Evolutionary conservation across 768 basidiomycete genomes (phyloP).

Genomic region (Russula foetens): DNA sequence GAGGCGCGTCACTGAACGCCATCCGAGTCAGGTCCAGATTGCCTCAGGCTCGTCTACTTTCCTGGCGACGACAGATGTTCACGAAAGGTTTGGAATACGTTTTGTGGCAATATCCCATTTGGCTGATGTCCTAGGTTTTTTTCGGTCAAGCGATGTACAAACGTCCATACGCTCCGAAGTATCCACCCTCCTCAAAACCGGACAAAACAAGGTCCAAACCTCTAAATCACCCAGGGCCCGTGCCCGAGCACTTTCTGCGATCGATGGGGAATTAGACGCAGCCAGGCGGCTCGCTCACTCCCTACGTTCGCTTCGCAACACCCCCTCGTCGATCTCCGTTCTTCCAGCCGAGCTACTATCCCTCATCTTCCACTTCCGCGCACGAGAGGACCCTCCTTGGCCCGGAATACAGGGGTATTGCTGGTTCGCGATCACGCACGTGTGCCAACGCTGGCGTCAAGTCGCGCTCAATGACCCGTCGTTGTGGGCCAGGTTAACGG

Average conservation of each 20-base stretch:
- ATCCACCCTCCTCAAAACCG: background rate
- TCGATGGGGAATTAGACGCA: conserved; percentile 1
- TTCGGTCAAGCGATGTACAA: background rate
- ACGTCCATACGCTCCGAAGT: background rate
- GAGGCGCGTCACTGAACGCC: background rate
- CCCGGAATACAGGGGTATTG: too few relatives aligned
- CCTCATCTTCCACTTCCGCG: background rate
- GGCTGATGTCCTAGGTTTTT: background rate
- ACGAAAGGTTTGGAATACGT: background rate
- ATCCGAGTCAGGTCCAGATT: background rate
- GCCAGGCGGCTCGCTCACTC: background rate
- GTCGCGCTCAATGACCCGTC: too few relatives aligned
- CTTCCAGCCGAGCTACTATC: conserved; percentile 12
- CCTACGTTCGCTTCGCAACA: conserved; percentile 5
- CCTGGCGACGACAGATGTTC: too few relatives aligned
- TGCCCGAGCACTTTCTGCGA: background rate
- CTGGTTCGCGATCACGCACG: too few relatives aligned
- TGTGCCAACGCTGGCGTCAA: too few relatives aligned
- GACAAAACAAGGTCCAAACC: background rate
- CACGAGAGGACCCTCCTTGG: too few relatives aligned
- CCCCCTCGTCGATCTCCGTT: background rate
- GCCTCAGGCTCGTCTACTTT: background rate
- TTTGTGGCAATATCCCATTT: background rate
- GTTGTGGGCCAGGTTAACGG: too few relatives aligned
- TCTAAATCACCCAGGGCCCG: background rate